These are phyloP conservation scores for Penicillium bovifimosum DNA, from an alignment of 495 filamentous ascomycete species.

Conservation along the genomic window DNA sequence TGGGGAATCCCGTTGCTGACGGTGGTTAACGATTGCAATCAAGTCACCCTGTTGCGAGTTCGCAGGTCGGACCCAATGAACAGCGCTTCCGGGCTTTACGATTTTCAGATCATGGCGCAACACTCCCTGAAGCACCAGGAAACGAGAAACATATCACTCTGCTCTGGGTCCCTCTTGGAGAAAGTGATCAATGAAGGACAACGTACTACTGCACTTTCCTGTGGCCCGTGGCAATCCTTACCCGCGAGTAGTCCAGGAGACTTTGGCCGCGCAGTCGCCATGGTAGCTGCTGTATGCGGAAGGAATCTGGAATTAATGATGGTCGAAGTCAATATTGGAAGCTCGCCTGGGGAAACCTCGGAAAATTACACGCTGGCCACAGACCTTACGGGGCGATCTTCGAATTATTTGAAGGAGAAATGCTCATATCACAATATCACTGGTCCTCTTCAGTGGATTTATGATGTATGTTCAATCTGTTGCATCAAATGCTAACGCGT, in stretches of 20 bases:
- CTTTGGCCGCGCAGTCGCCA: constrained; percentile 13
- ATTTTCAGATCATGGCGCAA: constrained; percentile 22
- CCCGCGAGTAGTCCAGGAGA: not conserved
- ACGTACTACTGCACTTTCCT: constrained; percentile 23
- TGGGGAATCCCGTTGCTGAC: constrained; percentile 39
- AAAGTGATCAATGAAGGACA: constrained; percentile 20
- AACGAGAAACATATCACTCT: constrained; percentile 10
- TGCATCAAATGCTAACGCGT: not conserved
- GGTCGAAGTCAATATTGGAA: constrained; percentile 14
- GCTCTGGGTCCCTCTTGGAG: constrained; percentile 27
- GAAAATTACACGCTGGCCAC: not conserved
- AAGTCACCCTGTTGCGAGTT: constrained; percentile 30
- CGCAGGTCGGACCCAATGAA: constrained; percentile 1
- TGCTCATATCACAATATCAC: constrained; percentile 18
- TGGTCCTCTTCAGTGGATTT: constrained; percentile 35
- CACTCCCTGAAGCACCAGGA: constrained; percentile 12
- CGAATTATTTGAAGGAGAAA: not conserved
- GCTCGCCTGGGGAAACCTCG: not conserved
- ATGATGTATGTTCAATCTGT: constrained; percentile 22
- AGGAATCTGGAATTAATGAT: constrained; percentile 28
- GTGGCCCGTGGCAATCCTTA: constrained; percentile 35
- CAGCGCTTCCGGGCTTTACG: constrained; percentile 7
- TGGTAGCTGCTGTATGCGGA: constrained; percentile 29
- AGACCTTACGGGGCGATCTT: constrained; percentile 15
- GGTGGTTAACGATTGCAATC: constrained; percentile 40